Base-by-base conservation (phyloP, 192 early-diverging fungal genomes). In the Coemansia sp. region DNA sequence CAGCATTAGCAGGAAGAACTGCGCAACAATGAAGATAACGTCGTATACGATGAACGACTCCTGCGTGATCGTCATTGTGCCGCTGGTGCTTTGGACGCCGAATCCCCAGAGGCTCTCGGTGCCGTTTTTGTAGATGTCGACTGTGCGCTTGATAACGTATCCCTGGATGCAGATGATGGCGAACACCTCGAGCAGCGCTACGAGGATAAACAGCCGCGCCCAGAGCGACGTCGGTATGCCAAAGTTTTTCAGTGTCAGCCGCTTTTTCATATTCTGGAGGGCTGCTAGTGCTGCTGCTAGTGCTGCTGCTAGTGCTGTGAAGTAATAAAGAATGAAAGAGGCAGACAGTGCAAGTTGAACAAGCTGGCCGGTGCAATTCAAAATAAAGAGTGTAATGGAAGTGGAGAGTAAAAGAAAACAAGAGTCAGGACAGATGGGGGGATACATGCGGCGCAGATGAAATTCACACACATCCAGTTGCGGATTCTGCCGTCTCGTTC, bases 21-120 rank as follows among this genome's bases (percentile, higher is more conserved):
- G 92, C 9, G 92, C 90, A 4, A 92, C 80, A 25, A 93, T 92
- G 69, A 95, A 97, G 35, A 97, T 84, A 4, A 90, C 83, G 76
- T 93, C 86, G 75, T 97, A 97, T 20, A 94, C 92, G 65, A 84
- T 74, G 49, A 84, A 80, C 54, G 76, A 76, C 42, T 76, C 71
- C 19, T 82, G 71, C 45, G 80, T 77, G 40, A 82, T 82, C 22
- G 75, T 65, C 69, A 82, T 74, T 35, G 62, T 73, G 33, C 64
- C 63, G 73, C 53, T 75, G 33, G 45, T 59, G 63, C 57, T 75
- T 35, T 71, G 79, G 20, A 77, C 46, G 35, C 75, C 74, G 62
- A 77, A 76, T 15, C 79, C 79, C 79, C 79, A 82, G 61, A 70
- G 74, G 55, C 75, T 77, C 65, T 82, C 74, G 2, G 64, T 73